These are phyloP conservation scores for Pichia sp. DNA, from an alignment of 1,139 yeast species.

Conservation along the genomic window DNA sequence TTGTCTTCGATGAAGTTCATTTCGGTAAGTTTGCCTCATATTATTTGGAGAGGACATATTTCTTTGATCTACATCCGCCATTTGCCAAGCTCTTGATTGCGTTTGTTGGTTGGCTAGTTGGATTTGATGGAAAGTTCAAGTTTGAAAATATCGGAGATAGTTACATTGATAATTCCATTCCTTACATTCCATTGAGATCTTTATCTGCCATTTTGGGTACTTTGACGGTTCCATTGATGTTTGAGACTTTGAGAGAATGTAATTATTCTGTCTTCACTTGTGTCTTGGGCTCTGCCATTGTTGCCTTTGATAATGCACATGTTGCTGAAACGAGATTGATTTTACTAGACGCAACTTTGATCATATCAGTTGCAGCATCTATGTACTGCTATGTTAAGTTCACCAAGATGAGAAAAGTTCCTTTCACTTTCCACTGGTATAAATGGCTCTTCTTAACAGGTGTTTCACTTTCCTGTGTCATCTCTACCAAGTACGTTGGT, in stretches of 20 bases:
- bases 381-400: conserved; percentile 74
- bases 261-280: conserved; percentile 78
- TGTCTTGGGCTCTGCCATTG: conserved; percentile 68
- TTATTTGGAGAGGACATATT: conserved; percentile 74
- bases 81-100: conserved; percentile 93
- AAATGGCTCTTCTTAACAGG: conserved; percentile 82
- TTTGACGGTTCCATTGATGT: conserved; percentile 74
- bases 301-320: conserved; percentile 89
- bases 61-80: conserved; percentile 97
- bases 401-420: conserved; percentile 58
- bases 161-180: conserved; percentile 70
- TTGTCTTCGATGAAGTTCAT: conserved; percentile 97
- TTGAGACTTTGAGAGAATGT: conserved; percentile 73
- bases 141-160: conserved; percentile 87
- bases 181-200: conserved; percentile 81
- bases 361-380: conserved; percentile 73
- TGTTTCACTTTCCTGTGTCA: conserved; percentile 77
- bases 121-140: conserved; percentile 85
- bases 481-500: conserved; percentile 94
- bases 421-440: conserved; percentile 78
- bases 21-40: conserved; percentile 95
- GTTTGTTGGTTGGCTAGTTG: conserved; percentile 78
- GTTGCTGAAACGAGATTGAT: conserved; percentile 86
- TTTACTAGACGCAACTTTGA: conserved; percentile 82
- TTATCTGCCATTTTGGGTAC: conserved; percentile 80